Evolutionary conservation across 1,284 basidiomycete species (phyloP).

Genomic region (Trametes polyzona): DNA sequence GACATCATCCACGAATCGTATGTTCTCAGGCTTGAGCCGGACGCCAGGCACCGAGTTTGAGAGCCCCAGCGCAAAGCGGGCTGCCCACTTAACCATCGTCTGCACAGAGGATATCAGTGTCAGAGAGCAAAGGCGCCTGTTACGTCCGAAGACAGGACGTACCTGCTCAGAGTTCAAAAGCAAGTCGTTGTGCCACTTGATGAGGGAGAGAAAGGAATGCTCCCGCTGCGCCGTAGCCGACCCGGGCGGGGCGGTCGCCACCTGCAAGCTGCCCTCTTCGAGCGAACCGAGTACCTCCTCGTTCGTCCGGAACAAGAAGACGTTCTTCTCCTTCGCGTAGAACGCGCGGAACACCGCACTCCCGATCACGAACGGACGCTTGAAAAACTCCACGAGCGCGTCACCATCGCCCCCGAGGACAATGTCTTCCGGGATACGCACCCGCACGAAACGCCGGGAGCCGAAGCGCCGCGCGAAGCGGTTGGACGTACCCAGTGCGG

Average conservation of each 20-base stretch:
- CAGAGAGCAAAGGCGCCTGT: too few relatives aligned
- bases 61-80: slow-evolving; percentile 42
- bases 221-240: not conserved
- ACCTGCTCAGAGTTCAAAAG: slow-evolving; percentile 40
- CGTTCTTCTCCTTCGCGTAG: slow-evolving; percentile 39
- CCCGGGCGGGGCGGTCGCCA: not conserved
- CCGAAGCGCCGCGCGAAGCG: slow-evolving; percentile 46
- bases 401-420: slow-evolving; percentile 17
- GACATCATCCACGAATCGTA: slow-evolving; percentile 36
- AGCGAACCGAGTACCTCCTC: slow-evolving; percentile 26
- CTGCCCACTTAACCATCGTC: slow-evolving; percentile 46
- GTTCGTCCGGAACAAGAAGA: slow-evolving; percentile 42
- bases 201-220: slow-evolving; percentile 33
- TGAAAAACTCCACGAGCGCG: slow-evolving; percentile 33
- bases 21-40: slow-evolving; percentile 28
- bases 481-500: slow-evolving; percentile 40
- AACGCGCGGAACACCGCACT: slow-evolving; percentile 44
- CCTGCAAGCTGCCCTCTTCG: not conserved
- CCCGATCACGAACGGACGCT: slow-evolving; percentile 41
- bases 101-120: slow-evolving; percentile 22
- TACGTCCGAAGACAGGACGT: not conserved
- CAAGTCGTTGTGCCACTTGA: slow-evolving; percentile 42
- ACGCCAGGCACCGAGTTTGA: slow-evolving; percentile 47
- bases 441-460: slow-evolving; percentile 41
- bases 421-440: slow-evolving; percentile 35